Percentiles rank a stretch among this genome's conserved stretches.
Evolutionary conservation across 257 asterid species (phyloP).

Genomic region (Pogostemon cablin): DNA sequence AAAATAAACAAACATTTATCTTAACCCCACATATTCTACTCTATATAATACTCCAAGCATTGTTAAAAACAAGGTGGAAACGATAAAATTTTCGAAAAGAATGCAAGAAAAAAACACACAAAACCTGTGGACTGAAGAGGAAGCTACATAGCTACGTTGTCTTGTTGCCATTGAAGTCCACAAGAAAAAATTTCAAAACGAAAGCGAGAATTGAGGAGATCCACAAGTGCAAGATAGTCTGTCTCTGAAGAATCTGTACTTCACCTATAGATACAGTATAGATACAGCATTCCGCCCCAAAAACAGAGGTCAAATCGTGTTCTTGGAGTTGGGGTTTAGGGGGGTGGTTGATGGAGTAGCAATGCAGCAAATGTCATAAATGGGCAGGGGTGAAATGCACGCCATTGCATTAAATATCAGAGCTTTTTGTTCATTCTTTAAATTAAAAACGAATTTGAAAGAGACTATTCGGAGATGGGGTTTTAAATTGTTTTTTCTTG

Average conservation of each 20-base stretch:
- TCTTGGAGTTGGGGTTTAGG: slow-evolving; percentile 34
- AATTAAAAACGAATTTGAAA: too few species aligned
- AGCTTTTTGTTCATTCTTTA: too few species aligned
- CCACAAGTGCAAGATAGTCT: slow-evolving; percentile 27
- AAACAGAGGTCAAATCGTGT: slow-evolving; percentile 31
- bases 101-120: slow-evolving; percentile 46
- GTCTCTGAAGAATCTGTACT: slow-evolving; percentile 4
- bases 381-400: slow-evolving; percentile 38
- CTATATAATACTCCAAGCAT: background rate
- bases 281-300: slow-evolving; percentile 17
- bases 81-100: slow-evolving; percentile 34
- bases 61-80: slow-evolving; percentile 20
- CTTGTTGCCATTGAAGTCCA: slow-evolving; percentile 43
- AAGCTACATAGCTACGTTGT: slow-evolving; percentile 32
- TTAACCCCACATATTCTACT: too few species aligned
- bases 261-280: slow-evolving; percentile 20
- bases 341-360: slow-evolving; percentile 31
- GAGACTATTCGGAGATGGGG: background rate
- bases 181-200: slow-evolving; percentile 31
- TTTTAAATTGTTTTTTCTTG: slow-evolving; percentile 9
- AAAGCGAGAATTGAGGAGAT: slow-evolving; percentile 44
- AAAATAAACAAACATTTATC: slow-evolving; percentile 23
- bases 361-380: slow-evolving; percentile 50
- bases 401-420: slow-evolving; percentile 35
- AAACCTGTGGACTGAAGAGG: slow-evolving; percentile 49